Evolutionary conservation across 768 basidiomycete genomes (phyloP), one percentile per base, ranked within the genome.

Genomic region (Hemileccinum impolitum): DNA sequence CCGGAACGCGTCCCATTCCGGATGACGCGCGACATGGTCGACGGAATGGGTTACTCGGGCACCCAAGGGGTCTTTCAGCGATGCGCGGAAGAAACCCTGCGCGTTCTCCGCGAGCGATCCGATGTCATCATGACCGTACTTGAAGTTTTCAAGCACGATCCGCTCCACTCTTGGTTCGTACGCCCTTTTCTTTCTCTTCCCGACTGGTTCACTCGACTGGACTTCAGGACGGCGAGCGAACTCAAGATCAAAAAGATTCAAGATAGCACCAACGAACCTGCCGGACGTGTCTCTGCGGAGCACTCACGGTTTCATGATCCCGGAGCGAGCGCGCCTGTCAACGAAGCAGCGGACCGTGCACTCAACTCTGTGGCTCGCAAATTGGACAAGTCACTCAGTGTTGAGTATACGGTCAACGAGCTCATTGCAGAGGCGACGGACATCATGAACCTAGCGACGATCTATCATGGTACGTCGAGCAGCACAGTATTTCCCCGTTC

Each of bases 91-190:
- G 91, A 98, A 67, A 96, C 94, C 0, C 70, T 99, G 7, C 83
- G 94, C 12, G 95, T 99, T 5, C 73, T 98, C 30, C 80, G 94
- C 11, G 84, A 87, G 34, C 80, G 84, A 10, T 90, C 90, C 0
- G 87, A 85, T 30, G 82, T 95, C 39, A 85, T 99, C 61, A 82
- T 94, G 79, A 97, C 94, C 1, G 88, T 99, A 4, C 75, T 99
- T 32, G 94, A 96, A 61, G 95, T 97, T 13, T 96, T 98, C 81
- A 92, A 90, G 66, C 82, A 95, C 61, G 95, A 99, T 66, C 95
- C 96, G 6, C 76, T 99, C 17, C 90, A 97, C 59, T 85, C 82
- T 26, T 98, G 95, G 94, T 92, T 42, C 31, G 81, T 56, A n/a
- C n/a, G n/a, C 48, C 4, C 11, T 14, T 32, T 26, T 41, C 12